A percentile compares a stretch with the other conserved stretches of the same genome.
These are phyloP conservation scores for Xylariaceae sp. DNA, from an alignment of 2,329 filamentous ascomycete genomes.

Conservation along the genomic window DNA sequence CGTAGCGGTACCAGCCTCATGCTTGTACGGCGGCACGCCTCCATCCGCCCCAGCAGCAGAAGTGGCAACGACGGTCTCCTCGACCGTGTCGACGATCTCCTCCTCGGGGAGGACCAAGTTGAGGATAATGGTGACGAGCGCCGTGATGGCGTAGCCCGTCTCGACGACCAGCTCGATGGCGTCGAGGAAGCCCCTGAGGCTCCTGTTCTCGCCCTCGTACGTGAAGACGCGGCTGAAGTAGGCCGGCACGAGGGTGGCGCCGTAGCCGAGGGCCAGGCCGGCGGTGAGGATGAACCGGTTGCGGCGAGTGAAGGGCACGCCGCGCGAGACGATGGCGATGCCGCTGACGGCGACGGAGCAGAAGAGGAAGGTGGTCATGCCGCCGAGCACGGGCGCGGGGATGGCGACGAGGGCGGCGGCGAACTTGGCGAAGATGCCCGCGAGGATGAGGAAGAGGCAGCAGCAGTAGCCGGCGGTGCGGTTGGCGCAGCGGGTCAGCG, in stretches of 20 bases:
- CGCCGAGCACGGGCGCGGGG: slow-evolving; percentile 59
- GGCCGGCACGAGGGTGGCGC: slow-evolving; percentile 58
- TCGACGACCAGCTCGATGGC: slow-evolving; percentile 68
- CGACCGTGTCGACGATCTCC: slow-evolving; percentile 36
- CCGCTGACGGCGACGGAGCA: slow-evolving; percentile 70
- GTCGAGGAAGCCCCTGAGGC: slow-evolving; percentile 67
- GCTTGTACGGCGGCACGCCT: too few relatives aligned
- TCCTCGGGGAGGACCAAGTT: slow-evolving; percentile 70
- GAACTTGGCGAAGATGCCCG: slow-evolving; percentile 80
- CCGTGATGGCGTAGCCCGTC: slow-evolving; percentile 71
- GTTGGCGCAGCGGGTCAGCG: slow-evolving; percentile 75
- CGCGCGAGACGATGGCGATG: slow-evolving; percentile 66
- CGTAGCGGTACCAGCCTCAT: too few relatives aligned
- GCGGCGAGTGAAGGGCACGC: slow-evolving; percentile 68
- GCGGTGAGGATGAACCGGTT: slow-evolving; percentile 79
- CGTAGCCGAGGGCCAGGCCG: slow-evolving; percentile 66
- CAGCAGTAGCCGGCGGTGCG: slow-evolving; percentile 74
- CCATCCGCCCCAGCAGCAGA: too few relatives aligned
- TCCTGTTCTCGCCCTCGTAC: slow-evolving; percentile 61
- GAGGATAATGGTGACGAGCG: slow-evolving; percentile 64
- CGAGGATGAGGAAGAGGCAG: slow-evolving; percentile 70
- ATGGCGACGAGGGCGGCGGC: slow-evolving; percentile 74
- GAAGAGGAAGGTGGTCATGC: slow-evolving; percentile 79
- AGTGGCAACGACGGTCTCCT: slow-evolving; percentile 8
- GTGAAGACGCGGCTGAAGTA: slow-evolving; percentile 71